phyloP scores from a whole-genome alignment of 2,329 filamentous ascomycete species.

The Paramyrothecium roridum region DNA sequence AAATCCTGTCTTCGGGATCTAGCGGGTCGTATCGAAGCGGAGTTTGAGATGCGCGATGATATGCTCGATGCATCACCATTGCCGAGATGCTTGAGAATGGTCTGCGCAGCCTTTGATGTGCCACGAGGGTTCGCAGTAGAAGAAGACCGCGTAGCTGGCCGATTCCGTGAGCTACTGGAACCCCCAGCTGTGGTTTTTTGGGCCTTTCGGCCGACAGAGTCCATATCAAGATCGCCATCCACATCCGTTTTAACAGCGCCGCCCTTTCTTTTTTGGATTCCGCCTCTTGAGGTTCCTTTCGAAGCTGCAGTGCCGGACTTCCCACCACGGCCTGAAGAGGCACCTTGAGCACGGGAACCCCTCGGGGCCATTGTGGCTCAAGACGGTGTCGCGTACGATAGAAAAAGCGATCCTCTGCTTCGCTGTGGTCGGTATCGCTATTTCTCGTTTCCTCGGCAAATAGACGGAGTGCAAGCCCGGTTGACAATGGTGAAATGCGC shows the following conservation, averaged over 20 bases:
- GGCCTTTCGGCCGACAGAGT: conserved; percentile 31
- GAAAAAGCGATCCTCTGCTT: conserved; percentile 13
- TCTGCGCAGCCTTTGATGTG: conserved; percentile 36
- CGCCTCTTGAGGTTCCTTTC: conserved; percentile 36
- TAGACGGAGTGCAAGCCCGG: too few relatives aligned
- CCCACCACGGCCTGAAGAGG: conserved; percentile 24
- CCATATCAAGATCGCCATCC: conserved; percentile 62
- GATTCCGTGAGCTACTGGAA: conserved; percentile 22
- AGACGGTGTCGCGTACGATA: conserved; percentile 4
- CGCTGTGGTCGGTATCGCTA: not conserved
- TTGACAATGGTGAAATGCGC: too few relatives aligned
- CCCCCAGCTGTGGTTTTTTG: conserved; percentile 24
- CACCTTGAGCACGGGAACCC: conserved; percentile 18
- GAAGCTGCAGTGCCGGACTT: conserved; percentile 23
- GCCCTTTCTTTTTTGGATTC: conserved; percentile 48
- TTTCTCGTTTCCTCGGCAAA: too few relatives aligned
- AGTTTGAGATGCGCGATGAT: conserved; percentile 29
- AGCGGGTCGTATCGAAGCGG: conserved; percentile 17
- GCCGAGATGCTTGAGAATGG: conserved; percentile 38
- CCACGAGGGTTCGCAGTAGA: conserved; percentile 18
- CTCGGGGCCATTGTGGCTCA: conserved; percentile 28
- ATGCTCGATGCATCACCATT: conserved; percentile 28
- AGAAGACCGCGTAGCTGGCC: conserved; percentile 22
- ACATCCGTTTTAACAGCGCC: conserved; percentile 40
- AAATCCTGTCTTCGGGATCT: conserved; percentile 17